Evolutionary conservation across 1,284 basidiomycete species (phyloP).

Genomic region (Pseudozyma tsukubaensis): DNA sequence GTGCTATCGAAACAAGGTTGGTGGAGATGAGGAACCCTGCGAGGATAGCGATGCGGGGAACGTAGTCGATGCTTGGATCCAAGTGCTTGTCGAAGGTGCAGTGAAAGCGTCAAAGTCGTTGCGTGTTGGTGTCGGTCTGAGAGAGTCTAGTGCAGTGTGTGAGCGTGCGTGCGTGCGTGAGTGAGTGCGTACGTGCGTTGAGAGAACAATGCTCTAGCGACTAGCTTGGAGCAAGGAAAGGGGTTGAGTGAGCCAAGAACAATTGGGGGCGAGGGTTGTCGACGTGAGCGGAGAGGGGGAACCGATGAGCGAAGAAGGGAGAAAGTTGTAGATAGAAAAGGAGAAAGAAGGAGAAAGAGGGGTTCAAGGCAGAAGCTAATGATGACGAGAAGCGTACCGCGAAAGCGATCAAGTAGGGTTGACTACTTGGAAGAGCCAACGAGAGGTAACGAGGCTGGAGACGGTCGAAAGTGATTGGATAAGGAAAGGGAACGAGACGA

Average conservation of each 20-base stretch:
- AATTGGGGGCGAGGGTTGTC: neutral
- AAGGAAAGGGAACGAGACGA: neutral
- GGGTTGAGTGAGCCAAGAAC: neutral
- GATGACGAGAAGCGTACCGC: slow-evolving; percentile 16
- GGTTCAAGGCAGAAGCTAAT: slow-evolving; percentile 6
- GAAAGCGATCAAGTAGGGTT: neutral
- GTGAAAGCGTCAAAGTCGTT: neutral
- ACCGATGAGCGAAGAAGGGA: neutral
- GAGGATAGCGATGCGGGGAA: too few relatives aligned
- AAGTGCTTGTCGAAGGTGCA: neutral
- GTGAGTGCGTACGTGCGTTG: neutral
- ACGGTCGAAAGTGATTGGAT: neutral
- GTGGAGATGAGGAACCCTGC: too few relatives aligned
- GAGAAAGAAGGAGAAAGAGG: slow-evolving; percentile 4
- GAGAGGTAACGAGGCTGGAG: neutral
- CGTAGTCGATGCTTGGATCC: too few relatives aligned
- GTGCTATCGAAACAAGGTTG: too few relatives aligned
- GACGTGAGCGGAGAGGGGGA: neutral
- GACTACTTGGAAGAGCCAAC: neutral
- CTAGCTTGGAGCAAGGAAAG: neutral
- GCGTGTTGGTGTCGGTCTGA: neutral
- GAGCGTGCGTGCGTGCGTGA: neutral
- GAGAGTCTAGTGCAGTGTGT: neutral
- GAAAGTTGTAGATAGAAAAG: neutral
- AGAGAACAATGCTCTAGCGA: neutral